Evolutionary conservation across 768 basidiomycete species (phyloP), one percentile per base, ranked within the genome.

Genomic region (Naematelia encephala): DNA sequence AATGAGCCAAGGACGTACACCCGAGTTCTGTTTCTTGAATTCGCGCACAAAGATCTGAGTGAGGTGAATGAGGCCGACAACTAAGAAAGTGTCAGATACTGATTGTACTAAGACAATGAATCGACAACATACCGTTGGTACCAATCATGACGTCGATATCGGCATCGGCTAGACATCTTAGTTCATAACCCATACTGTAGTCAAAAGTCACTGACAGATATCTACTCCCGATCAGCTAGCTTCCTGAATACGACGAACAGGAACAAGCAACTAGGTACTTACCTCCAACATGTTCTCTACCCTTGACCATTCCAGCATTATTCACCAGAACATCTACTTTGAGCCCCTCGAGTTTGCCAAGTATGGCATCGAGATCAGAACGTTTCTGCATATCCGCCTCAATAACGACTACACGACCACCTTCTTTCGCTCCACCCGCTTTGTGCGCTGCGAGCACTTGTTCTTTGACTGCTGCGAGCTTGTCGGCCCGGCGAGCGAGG

Each of bases 281-380:
- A 73, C 69, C 84, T 4, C 96, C 96, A 34, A 97, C 86, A 43
- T 84, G 85, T 61, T 97, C 96, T 12, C 86, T 78, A 12, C 96
- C 96, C 42, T 86, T 82, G 27, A 97, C 96, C 68, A 87, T 91
- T 27, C 96, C 94, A 30, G 96, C 93, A 66, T 87, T 87, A 74
- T 86, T 87, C 45, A 87, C 86, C 80, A 76, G 62, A 58, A 96
- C 82, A 70, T 96, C 92, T 58, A 96, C 81, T 51, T 85, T 78
- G 47, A 79, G 68, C 0, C 66, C 69, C 21, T 90, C 90, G 14
- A 93, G 79, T 64, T 86, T 86, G 43, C 85, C 84, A 79, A 85
- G 83, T 26, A 96, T 81, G 23, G 79, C 76, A 3, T 86, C 83
- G 27, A 73, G 22, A 51, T 67, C 88, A 42, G 78, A 74, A 70